Conservation (phyloP, 495 filamentous ascomycete genomes). For the Aspergillus wentii region DNA sequence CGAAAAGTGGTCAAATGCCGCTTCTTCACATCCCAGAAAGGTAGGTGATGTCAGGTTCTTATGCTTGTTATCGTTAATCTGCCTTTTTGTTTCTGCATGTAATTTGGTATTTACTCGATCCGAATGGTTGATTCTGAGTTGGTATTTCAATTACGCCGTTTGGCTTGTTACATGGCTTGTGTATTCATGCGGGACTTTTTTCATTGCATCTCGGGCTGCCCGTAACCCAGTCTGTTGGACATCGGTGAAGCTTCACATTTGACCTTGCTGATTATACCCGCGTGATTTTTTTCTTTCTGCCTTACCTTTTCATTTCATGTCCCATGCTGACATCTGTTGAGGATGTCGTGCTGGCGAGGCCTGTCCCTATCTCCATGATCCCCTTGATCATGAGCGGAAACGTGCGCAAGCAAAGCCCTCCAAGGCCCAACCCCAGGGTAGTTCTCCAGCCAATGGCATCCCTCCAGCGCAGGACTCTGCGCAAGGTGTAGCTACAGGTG, state of each 20-base stretch:
- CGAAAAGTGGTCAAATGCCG: slow-evolving; percentile 20
- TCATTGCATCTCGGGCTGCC: not conserved
- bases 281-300: no score
- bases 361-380: slow-evolving; percentile 39
- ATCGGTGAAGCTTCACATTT: not conserved
- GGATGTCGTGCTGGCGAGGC: slow-evolving; percentile 37
- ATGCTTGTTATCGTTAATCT: not conserved
- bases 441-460: slow-evolving; percentile 1
- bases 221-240: not conserved
- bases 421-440: not conserved
- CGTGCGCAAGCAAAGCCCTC: no score
- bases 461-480: slow-evolving; percentile 6
- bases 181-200: slow-evolving; percentile 1
- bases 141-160: slow-evolving; percentile 3
- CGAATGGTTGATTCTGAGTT: not conserved
- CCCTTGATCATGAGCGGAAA: slow-evolving; percentile 8
- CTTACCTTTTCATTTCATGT: not conserved
- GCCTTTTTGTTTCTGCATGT: not conserved
- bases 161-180: not conserved
- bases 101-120: not conserved
- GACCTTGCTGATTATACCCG: not conserved
- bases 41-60: slow-evolving; percentile 11
- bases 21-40: slow-evolving; percentile 21
- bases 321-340: slow-evolving; percentile 20
- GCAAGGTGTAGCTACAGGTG: slow-evolving; percentile 2